Base-by-base conservation (phyloP, 352 stramenopile species). In the Pythium apleroticum region DNA sequence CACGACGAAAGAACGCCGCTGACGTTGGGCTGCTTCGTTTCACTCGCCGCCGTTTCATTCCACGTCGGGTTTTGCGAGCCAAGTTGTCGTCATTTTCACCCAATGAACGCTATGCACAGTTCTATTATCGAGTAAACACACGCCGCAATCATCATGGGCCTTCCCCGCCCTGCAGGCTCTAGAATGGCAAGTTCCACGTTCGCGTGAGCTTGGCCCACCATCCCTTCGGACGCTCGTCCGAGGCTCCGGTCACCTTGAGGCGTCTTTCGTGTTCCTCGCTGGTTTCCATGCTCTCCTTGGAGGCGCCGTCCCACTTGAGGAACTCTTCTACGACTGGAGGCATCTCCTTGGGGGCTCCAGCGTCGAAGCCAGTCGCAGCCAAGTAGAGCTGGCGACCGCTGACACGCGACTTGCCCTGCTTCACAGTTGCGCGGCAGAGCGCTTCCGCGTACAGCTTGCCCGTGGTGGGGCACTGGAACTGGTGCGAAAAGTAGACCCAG, bases 401-500 rank as follows among this genome's bases (percentile, higher is more conserved):
- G 35, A 75, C 35, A 30, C 68, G 68, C 24, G 46, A 52, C 45
- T 52, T 68, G 27, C 68, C 63, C 25, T 71, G 54, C 55, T 68
- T 71, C n/a, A 75, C 59, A 14, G 60, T 66, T 15, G 68, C 63
- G 22, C 69, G 69, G 22, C 64, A 69, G 9, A 75, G 52, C 27
- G 57, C 68, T 24, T 78, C 67, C 11, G 68, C 68, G 43, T 71
- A 78, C 33, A 75, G 30, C 46, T 72, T 75, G 24, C 71, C 71
- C 12, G 71, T 77, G 19, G 63, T 70, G 1, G 71, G 71, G 60
- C 64, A 75, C 48, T 66, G 59, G 58, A 78, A 75, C 28, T 69
- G 67, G 30, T 78, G 71, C 35, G 70, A 28, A 30, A 78, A 73
- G 71, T 75, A 78, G 39, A 73, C 46, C 66, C 67, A 77, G 15